Evolutionary conservation across 257 asterid genomes (phyloP), one percentile per base, ranked within the genome.

Genomic region (Catharanthus roseus): DNA sequence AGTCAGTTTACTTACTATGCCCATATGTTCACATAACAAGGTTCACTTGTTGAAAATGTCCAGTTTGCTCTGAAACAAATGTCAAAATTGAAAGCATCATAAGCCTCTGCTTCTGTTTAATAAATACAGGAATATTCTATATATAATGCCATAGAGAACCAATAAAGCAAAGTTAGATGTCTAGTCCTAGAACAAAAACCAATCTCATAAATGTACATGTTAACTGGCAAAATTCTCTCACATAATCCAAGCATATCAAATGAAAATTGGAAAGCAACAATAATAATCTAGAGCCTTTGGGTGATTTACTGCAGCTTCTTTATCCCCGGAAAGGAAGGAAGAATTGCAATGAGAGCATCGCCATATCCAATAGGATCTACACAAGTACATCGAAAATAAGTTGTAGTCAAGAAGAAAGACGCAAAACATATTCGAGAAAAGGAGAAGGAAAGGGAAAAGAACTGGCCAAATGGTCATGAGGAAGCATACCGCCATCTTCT

Each of bases 241-340:
- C 7, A n/a, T 58, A 28, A 49, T 34, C 68, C 42, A 34, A 18
- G 11, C 50, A 12, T 12, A 31, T 26, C 50, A 49, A 53, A 65
- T 38, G 57, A 44, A 45, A 64, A 76, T 26, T 12, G 2, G 49
- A n/a, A 36, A 3, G 36, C 54, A 64, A 31, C 10, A 24, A 63
- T 47, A 15, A 9, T 45, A 23, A 9, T 33, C 3, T 13, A 24
- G 26, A 28, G 67, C 64, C 72, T 69, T 69, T 12, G n/a, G 29
- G 41, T 7, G 67, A 61, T 38, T 62, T 69, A 76, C 60, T 84
- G 83, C 70, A 86, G 91, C 84, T 84, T 88, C 85, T 83, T 84
- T 66, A 92, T 88, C 56, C 98, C 97, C n/a, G 95, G 97, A 82
- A 92, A 89, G 6, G 93, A 90, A 79, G 98, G 98, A 67, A 87